Percentiles rank a stretch among this genome's conserved stretches.
These are phyloP conservation scores for Akebia trifoliata DNA, from an alignment of 164 flowering plant genomes.

Conservation along the genomic window DNA sequence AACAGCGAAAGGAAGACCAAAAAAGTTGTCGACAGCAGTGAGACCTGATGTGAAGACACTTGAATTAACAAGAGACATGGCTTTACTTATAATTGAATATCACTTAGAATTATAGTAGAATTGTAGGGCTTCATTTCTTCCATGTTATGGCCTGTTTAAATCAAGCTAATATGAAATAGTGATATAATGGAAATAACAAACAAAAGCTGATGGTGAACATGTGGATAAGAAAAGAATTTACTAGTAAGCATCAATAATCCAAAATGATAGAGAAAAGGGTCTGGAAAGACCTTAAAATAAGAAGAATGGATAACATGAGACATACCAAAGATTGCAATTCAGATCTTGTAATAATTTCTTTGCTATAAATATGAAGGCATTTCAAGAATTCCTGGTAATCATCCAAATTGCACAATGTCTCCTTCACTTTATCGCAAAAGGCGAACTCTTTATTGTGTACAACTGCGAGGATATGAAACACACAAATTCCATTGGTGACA, in stretches of 20 bases:
- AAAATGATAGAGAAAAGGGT: not conserved
- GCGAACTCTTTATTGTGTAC: conserved; percentile 41
- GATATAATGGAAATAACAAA: not conserved
- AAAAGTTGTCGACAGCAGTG: too few relatives aligned
- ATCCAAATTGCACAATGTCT: conserved; percentile 43
- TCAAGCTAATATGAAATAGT: not conserved
- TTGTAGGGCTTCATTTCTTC: too few relatives aligned
- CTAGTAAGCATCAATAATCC: not conserved
- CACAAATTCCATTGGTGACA: too few relatives aligned
- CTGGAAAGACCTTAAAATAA: not conserved
- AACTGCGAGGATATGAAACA: conserved; percentile 29
- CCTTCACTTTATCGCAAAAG: conserved; percentile 70
- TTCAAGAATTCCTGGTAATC: conserved; percentile 62
- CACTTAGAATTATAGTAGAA: too few relatives aligned
- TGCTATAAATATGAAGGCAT: conserved; percentile 58
- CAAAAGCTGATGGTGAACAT: not conserved
- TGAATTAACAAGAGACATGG: too few relatives aligned
- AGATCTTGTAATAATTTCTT: conserved; percentile 53
- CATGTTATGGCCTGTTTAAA: not conserved
- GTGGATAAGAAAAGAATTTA: not conserved
- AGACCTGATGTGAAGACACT: too few relatives aligned
- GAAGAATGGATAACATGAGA: not conserved
- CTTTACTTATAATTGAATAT: too few relatives aligned
- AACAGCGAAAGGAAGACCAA: too few relatives aligned
- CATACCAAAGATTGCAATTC: conserved; percentile 75